Percentiles rank a stretch among this genome's conserved stretches.
phyloP scores from a whole-genome alignment of 2,329 filamentous ascomycete species.

The Pseudogymnoascus destructans region DNA sequence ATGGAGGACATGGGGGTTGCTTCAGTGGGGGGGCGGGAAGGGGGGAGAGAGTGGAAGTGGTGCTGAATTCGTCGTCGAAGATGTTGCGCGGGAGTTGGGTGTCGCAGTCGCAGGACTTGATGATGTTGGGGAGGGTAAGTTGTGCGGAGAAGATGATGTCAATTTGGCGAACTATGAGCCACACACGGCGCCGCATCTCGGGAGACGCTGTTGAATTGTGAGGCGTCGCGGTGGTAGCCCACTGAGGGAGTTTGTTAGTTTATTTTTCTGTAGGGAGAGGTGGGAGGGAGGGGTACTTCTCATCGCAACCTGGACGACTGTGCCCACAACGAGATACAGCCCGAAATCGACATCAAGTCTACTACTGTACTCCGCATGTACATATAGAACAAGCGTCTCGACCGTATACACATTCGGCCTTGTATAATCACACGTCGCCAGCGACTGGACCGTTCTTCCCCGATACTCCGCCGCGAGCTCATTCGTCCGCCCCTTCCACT shows the following conservation, averaged over 20 bases:
- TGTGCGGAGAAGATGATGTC: constrained; percentile 71
- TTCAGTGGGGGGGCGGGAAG: constrained; percentile 52
- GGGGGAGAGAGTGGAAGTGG: constrained; percentile 55
- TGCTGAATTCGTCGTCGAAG: constrained; percentile 67
- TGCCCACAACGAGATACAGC: constrained; percentile 37
- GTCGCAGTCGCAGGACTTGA: constrained; percentile 62
- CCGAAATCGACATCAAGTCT: constrained; percentile 56
- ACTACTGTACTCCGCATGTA: constrained; percentile 62
- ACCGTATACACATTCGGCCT: constrained; percentile 61
- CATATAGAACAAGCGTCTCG: constrained; percentile 65
- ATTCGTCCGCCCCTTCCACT: constrained; percentile 50
- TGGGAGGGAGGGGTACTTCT: constrained; percentile 23
- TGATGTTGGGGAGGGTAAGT: constrained; percentile 47
- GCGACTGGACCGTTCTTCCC: constrained; percentile 61
- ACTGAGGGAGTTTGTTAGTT: constrained; percentile 39
- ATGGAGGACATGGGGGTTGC: constrained; percentile 68
- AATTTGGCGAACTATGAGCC: constrained; percentile 58
- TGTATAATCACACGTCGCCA: constrained; percentile 65
- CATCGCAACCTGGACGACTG: constrained; percentile 42
- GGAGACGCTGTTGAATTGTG: constrained; percentile 57
- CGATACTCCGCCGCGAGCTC: constrained; percentile 53
- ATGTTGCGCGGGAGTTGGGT: constrained; percentile 64
- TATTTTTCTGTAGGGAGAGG: neutral
- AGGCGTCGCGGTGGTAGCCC: constrained; percentile 68
- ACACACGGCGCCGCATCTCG: constrained; percentile 59